Percentiles rank a stretch among this genome's conserved stretches.
These are phyloP conservation scores for Porogramme epimiltina DNA, from an alignment of 1,284 basidiomycete genomes.

Conservation along the genomic window DNA sequence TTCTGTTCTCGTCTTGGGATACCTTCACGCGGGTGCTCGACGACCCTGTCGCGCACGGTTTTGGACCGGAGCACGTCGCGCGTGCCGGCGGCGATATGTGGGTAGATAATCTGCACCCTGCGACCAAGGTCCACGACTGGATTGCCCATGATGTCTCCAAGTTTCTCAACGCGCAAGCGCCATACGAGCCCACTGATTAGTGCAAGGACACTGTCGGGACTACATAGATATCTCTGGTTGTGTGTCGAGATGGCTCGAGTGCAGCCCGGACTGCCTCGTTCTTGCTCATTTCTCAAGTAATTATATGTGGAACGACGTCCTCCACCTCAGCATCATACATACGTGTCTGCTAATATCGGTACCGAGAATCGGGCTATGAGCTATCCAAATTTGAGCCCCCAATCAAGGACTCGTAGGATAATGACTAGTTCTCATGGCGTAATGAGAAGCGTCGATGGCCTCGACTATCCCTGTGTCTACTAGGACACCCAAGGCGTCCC, in stretches of 20 bases:
- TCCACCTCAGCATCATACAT: no score
- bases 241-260: no score
- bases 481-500: conserved; percentile 68
- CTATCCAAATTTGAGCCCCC: no score
- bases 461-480: conserved; percentile 72
- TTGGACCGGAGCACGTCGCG: conserved; percentile 36
- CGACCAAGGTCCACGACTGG: conserved; percentile 30
- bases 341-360: no score
- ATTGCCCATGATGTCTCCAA: conserved; percentile 28
- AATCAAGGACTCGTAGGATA: no score
- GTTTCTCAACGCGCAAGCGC: conserved; percentile 22
- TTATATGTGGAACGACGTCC: no score
- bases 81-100: conserved; percentile 45
- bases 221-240: no score
- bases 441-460: conserved; percentile 47
- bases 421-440: conserved; percentile 7
- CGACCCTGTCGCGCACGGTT: conserved; percentile 43
- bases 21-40: conserved; percentile 50
- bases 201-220: background rate
- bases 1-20: conserved; percentile 52
- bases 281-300: no score
- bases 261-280: no score
- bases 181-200: background rate
- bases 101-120: conserved; percentile 43
- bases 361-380: no score